phyloP scores from a whole-genome alignment of 2,329 filamentous ascomycete species.

The Zymoseptoria ardabiliae region DNA sequence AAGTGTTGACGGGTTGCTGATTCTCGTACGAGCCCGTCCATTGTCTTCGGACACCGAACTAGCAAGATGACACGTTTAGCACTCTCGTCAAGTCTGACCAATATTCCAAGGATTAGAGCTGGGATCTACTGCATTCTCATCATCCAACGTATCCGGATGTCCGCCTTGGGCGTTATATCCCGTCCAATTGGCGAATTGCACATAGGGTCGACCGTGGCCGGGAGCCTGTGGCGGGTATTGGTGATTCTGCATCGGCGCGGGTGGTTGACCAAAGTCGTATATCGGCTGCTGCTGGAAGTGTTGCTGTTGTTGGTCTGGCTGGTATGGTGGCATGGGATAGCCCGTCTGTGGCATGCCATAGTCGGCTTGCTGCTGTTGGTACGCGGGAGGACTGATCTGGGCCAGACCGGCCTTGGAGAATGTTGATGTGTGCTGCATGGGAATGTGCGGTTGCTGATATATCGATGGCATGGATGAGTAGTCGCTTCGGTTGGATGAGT shows the following conservation, averaged over 20 bases:
- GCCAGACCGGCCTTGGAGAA: slow-evolving; percentile 7
- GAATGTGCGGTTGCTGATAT: slow-evolving; percentile 2
- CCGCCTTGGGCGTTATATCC: slow-evolving; percentile 21
- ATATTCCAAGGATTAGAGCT: slow-evolving; percentile 19
- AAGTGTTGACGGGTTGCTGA: not conserved
- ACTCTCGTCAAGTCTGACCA: not conserved
- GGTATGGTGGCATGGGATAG: slow-evolving; percentile 7
- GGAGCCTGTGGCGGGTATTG: slow-evolving; percentile 6
- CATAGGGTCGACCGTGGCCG: slow-evolving; percentile 12
- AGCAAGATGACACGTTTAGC: not conserved
- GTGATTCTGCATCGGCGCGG: slow-evolving; percentile 5
- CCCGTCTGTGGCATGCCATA: slow-evolving; percentile 3
- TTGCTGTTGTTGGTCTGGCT: slow-evolving; percentile 14
- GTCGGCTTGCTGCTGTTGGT: slow-evolving; percentile 7
- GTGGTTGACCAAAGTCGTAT: slow-evolving; percentile 11
- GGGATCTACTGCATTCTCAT: slow-evolving; percentile 28
- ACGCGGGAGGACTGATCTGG: slow-evolving; percentile 16
- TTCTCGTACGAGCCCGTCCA: not conserved
- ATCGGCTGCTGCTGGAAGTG: slow-evolving; percentile 15
- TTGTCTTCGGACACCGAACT: not conserved
- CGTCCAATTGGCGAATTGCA: slow-evolving; percentile 26
- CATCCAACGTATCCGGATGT: slow-evolving; percentile 21
- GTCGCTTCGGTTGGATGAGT: slow-evolving; percentile 14
- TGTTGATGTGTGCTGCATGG: slow-evolving; percentile 9
- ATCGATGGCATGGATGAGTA: slow-evolving; percentile 1